Conservation (phyloP, 2,329 filamentous ascomycete species). For the Zalaria sp. region DNA sequence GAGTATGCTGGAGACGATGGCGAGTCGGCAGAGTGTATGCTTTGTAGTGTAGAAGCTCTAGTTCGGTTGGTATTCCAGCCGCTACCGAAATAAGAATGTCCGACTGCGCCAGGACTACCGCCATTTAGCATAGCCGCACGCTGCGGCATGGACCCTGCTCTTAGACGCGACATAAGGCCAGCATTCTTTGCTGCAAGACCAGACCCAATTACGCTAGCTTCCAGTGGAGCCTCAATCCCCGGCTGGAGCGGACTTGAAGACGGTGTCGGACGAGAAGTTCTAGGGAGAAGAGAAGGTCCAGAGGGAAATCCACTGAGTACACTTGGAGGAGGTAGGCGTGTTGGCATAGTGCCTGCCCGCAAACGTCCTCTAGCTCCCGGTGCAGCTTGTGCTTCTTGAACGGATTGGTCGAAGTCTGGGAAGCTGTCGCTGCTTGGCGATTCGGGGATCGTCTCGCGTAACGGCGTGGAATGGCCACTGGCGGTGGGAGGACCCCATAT, state of each 20-base stretch:
- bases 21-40: constrained; percentile 75
- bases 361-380: constrained; percentile 60
- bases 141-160: constrained; percentile 90
- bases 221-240: constrained; percentile 22
- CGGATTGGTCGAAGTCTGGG: constrained; percentile 68
- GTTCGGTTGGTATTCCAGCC: constrained; percentile 74
- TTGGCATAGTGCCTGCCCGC: constrained; percentile 90
- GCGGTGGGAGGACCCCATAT: constrained; percentile 90
- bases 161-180: constrained; percentile 53
- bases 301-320: constrained; percentile 45
- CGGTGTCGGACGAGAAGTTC: constrained; percentile 72
- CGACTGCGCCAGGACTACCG: constrained; percentile 51
- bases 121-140: constrained; percentile 52
- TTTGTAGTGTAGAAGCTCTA: constrained; percentile 76
- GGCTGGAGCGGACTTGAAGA: constrained; percentile 79
- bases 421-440: constrained; percentile 87
- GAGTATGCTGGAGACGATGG: constrained; percentile 79
- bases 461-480: constrained; percentile 87
- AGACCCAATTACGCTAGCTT: neutral
- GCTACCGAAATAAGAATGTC: constrained; percentile 74
- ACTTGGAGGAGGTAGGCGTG: constrained; percentile 71
- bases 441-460: constrained; percentile 94
- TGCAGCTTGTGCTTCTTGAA: constrained; percentile 46
- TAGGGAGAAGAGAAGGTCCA: constrained; percentile 48
- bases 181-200: neutral